Evolutionary conservation across 2,329 filamentous ascomycete genomes (phyloP).

Genomic region (Talaromyces piceae): DNA sequence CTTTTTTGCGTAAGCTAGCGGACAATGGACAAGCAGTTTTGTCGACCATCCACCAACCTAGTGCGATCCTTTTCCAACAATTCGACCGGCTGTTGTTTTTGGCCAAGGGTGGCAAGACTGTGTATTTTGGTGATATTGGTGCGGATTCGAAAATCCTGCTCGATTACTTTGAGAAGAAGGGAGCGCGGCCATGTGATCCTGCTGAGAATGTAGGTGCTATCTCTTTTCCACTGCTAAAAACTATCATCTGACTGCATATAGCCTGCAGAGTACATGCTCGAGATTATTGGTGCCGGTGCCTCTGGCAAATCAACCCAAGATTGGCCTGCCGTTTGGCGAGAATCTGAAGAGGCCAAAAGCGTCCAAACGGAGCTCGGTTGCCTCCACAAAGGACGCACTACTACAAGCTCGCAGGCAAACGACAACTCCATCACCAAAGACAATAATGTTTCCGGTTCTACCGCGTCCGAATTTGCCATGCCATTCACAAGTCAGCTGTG

Average conservation of each 20-base stretch:
- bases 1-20: conserved; percentile 76
- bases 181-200: conserved; percentile 49
- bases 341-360: conserved; percentile 47
- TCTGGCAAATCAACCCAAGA: conserved; percentile 59
- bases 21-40: conserved; percentile 82
- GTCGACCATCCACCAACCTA: conserved; percentile 90
- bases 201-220: conserved; percentile 48
- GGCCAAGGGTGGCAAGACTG: conserved; percentile 55
- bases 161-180: conserved; percentile 58
- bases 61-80: conserved; percentile 80
- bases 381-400: conserved; percentile 45
- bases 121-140: conserved; percentile 62
- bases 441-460: conserved; percentile 28
- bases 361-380: conserved; percentile 53
- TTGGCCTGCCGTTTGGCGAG: conserved; percentile 57
- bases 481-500: conserved; percentile 61
- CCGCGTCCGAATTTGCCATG: conserved; percentile 66
- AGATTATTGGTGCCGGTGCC: conserved; percentile 48
- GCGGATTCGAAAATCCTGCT: conserved; percentile 48
- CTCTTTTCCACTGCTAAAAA: not conserved
- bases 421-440: conserved; percentile 38
- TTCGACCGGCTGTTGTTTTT: conserved; percentile 60
- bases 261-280: conserved; percentile 67
- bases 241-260: conserved; percentile 33
- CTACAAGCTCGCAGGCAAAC: conserved; percentile 18